Percentiles rank a stretch among this genome's conserved stretches.
These are phyloP conservation scores for Plasmodium falciparum DNA, from an alignment of 169 alveolate species.

Conservation along the genomic window DNA sequence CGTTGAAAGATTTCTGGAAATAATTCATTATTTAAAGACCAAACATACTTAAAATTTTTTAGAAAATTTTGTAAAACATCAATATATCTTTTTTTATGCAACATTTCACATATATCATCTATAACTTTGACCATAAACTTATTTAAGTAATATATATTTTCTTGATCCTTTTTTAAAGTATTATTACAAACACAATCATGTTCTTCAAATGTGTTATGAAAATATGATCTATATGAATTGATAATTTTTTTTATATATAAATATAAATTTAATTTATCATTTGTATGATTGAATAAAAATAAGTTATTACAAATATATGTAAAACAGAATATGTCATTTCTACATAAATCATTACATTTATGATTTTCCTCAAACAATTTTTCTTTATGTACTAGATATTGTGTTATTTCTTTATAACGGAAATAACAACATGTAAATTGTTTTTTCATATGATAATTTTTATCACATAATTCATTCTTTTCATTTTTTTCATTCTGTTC, in stretches of 20 bases:
- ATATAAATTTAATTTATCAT: slow-evolving; percentile 37
- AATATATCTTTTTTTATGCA: slow-evolving; percentile 45
- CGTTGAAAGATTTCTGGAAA: slow-evolving; percentile 32
- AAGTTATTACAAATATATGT: slow-evolving; percentile 13
- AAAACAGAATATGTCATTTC: slow-evolving; percentile 25
- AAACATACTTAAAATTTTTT: slow-evolving; percentile 29
- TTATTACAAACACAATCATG: slow-evolving; percentile 24
- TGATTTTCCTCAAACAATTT: background rate
- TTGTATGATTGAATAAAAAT: slow-evolving; percentile 32
- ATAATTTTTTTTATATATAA: slow-evolving; percentile 35
- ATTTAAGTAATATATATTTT: slow-evolving; percentile 27
- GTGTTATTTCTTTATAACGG: slow-evolving; percentile 24
- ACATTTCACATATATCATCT: slow-evolving; percentile 36
- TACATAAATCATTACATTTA: slow-evolving; percentile 21
- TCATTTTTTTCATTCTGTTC: slow-evolving; percentile 23
- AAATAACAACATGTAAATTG: slow-evolving; percentile 19
- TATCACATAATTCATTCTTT: background rate
- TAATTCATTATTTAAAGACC: slow-evolving; percentile 24
- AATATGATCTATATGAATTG: slow-evolving; percentile 33
- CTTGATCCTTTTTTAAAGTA: background rate
- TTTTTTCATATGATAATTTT: slow-evolving; percentile 21
- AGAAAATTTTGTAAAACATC: slow-evolving; percentile 59
- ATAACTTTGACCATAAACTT: slow-evolving; percentile 30
- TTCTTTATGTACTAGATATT: slow-evolving; percentile 21
- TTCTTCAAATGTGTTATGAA: background rate